Base-by-base conservation (phyloP, 2,329 filamentous ascomycete species). In the Ambrosiella xylebori region DNA sequence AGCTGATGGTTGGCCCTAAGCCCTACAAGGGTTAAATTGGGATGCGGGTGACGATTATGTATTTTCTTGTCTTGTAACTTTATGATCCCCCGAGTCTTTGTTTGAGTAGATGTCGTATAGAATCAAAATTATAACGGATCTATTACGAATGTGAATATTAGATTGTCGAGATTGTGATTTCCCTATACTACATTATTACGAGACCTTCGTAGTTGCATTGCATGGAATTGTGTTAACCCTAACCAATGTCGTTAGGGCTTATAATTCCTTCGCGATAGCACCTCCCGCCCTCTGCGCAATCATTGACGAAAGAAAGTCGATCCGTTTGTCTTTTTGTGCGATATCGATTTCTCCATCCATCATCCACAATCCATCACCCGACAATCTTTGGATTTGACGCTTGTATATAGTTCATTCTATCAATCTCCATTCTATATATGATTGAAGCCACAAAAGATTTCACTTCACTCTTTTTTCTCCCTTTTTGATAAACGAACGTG, bases 1-100 rank as follows among this genome's bases (percentile, higher is more conserved):
- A 97, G 76, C 79, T 97, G 68, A 98, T 98, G 91, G 78, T 98
- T 67, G 84, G 84, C 61, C 91, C 91, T 54, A 84, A 81, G 71
- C 70, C 75, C 55, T 80, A 79, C 73, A 78, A 79, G 72, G 67
- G 65, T 45, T 76, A 73, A 65, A 63, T 52, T 51, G 57, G 41
- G 15, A 36, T 35, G 12, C 40, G 56, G 11, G 2, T 17, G 8
- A 17, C 36, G 8, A 36, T 19, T 11, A 47, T 47, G 36, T n/a
- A 52, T 56, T 54, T 57, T 61, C 53, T 54, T 54, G 36, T 59
- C 52, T 54, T 52, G 44, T 57, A 57, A 50, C 15, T 19, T 57
- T 57, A 57, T 57, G 13, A 57, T 49, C 19, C 55, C 44, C 17
- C 44, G 15, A 9, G 52, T n/a, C 15, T 44, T 39, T 54, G 38